Percentiles rank a stretch among this genome's conserved stretches.
Conservation (phyloP, 2,329 filamentous ascomycete species). For the Penicillium sp. region DNA sequence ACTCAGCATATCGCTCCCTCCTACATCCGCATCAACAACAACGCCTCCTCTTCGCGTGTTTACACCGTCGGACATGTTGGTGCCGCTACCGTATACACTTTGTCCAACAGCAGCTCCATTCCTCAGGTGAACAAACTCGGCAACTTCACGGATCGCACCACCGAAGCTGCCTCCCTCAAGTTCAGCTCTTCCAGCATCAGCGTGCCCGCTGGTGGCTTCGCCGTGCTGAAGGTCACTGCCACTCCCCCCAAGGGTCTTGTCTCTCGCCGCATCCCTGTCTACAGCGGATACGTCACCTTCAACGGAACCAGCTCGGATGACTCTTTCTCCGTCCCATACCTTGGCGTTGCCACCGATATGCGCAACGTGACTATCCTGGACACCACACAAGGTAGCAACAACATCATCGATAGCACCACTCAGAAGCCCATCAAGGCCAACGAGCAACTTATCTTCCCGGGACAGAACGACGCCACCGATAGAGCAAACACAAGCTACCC, state of each 20-base stretch:
- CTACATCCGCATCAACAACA: slow-evolving; percentile 61
- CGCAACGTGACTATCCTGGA: slow-evolving; percentile 20
- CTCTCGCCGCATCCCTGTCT: slow-evolving; percentile 31
- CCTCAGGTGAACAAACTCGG: slow-evolving; percentile 3
- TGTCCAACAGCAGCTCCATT: slow-evolving; percentile 18
- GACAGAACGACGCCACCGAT: background rate
- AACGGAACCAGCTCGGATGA: slow-evolving; percentile 19
- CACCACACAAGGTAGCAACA: slow-evolving; percentile 4
- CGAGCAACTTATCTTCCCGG: background rate
- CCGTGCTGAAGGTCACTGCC: slow-evolving; percentile 23
- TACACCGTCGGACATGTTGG: slow-evolving; percentile 57
- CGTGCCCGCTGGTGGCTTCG: slow-evolving; percentile 20
- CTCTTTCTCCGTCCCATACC: slow-evolving; percentile 34
- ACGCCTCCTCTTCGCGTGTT: slow-evolving; percentile 50
- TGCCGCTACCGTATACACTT: slow-evolving; percentile 57
- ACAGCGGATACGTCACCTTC: slow-evolving; percentile 34
- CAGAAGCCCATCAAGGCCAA: background rate
- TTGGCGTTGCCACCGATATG: slow-evolving; percentile 29
- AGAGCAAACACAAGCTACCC: slow-evolving; percentile 15
- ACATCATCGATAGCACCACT: background rate
- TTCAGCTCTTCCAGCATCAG: slow-evolving; percentile 18
- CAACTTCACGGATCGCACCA: slow-evolving; percentile 7
- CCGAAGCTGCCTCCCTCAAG: slow-evolving; percentile 5
- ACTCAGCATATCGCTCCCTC: slow-evolving; percentile 57
- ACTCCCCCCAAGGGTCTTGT: slow-evolving; percentile 19